These are phyloP conservation scores for Prunus persica DNA, from an alignment of 306 rosid genomes.

Conservation along the genomic window DNA sequence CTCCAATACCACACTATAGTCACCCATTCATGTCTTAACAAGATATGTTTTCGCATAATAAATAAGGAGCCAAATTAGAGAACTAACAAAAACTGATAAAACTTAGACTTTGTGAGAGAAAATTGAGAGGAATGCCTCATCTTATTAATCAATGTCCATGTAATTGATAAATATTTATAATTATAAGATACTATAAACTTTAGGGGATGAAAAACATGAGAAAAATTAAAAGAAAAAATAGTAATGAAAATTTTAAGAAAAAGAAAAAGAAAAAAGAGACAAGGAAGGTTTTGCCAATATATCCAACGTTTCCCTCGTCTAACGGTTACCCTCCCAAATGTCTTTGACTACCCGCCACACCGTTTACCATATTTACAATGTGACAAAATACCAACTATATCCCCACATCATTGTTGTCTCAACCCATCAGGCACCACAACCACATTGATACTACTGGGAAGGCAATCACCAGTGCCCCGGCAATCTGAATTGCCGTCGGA, in stretches of 20 bases:
- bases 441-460: constrained; percentile 60
- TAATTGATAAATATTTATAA: constrained; percentile 45
- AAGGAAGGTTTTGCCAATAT: constrained; percentile 3
- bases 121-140: constrained; percentile 42
- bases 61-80: neutral
- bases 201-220: constrained; percentile 16
- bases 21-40: too few species aligned
- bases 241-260: constrained; percentile 15
- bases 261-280: constrained; percentile 24
- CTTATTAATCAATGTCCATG: constrained; percentile 45
- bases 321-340: constrained; percentile 52
- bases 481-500: constrained; percentile 43
- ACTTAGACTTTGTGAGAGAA: neutral
- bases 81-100: neutral
- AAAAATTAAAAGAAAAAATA: constrained; percentile 16
- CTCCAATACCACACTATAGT: too few species aligned
- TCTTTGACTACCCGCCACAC: constrained; percentile 42
- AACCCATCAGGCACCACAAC: constrained; percentile 34
- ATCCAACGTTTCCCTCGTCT: constrained; percentile 25
- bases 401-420: constrained; percentile 14
- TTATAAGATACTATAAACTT: constrained; percentile 27
- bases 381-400: constrained; percentile 29
- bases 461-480: constrained; percentile 45
- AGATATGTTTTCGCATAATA: too few species aligned
- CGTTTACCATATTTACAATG: constrained; percentile 51